Evolutionary conservation across 139 green algal genomes (phyloP), one percentile per base, ranked within the genome.

Genomic region (Closterium sp.): DNA sequence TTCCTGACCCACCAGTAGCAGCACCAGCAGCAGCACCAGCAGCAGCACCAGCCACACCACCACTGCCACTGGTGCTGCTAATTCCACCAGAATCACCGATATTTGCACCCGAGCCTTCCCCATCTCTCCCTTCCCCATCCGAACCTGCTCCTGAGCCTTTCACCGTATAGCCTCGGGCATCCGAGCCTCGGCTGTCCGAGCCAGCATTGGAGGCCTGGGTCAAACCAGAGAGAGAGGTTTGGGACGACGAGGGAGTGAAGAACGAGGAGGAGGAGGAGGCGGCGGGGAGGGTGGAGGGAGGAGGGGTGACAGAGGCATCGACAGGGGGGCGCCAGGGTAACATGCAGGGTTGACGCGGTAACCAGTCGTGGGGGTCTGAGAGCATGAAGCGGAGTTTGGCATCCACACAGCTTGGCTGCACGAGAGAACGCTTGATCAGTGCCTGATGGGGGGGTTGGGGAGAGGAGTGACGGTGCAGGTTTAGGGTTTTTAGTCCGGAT

Each of bases 291-390:
- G 62, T 79, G 62, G 62, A 79, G 62, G 62, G 62, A 79, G 62
- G 62, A 24, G 62, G 62, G 62, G 17, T 79, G 62, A 79, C 62
- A 79, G 62, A 79, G 62, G 62, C 62, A 13, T 79, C 62, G 17
- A 79, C 62, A 24, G 62, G 62, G 62, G 85, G 85, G 85, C 85
- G 85, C 85, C 85, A 87, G 28, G 85, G 85, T 31, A 87, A 31
- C 85, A 87, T 87, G 85, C n/a, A 87, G 85, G 85, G 85, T 31
- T 87, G 28, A 31, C 85, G 85, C 28, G 85, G 85, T 31, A 87
- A 31, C 85, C 85, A 87, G 85, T 87, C 85, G 85, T 87, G 28
- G 0, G n/a, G 28, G 85, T 87, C 85, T 30, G 85, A 30, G 85
- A 87, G 28, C 85, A 87, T 87, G 85, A 87, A 87, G 2, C 28